Base-by-base conservation (phyloP, 805 yeast species). In the Schwanniomyces vanrijiae region DNA sequence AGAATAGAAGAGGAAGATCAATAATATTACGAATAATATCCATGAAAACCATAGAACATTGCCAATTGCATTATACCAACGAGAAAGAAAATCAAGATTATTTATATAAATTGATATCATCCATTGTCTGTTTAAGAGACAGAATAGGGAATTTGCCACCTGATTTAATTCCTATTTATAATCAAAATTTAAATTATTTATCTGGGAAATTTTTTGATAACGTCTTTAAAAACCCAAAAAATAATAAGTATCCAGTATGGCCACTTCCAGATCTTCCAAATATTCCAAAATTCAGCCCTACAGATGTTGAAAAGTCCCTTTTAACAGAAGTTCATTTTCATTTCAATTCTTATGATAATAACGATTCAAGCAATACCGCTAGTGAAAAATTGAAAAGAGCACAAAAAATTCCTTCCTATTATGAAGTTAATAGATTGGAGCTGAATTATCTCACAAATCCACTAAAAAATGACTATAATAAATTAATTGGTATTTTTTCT, bases 11-110 rank as follows among this genome's bases (percentile, higher is more conserved):
- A 24, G 53, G 48, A 3, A 61, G 56, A 8, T 78, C 86, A 0
- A 85, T 89, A 8, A 68, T 88, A 4, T 59, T 92, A 21, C 69
- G 92, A 31, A 69, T 92, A 20, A 82, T 89, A 3, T 86, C 96
- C 1, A 79, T 84, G 48, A 84, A 88, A 56, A 84, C 96, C 2
- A 82, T 89, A 21, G 97, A 92, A 56, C 98, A 92, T 61, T 83
- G 90, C 51, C 82, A 51, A 58, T 77, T 48, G 69, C 76, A 56
- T 78, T 82, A 71, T 59, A 62, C 49, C 48, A 67, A 52, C 43
- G 59, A 44, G 52, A 50, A 54, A 26, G 13, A 59, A 42, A 51
- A 62, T 24, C 54, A 74, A 1, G 55, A 59, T 20, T 80, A 80
- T 53, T 69, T 90, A 38, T 84, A 81, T 51, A 83, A 82, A 40